These are phyloP conservation scores for Fragaria iinumae DNA, from an alignment of 306 rosid genomes.

Conservation along the genomic window DNA sequence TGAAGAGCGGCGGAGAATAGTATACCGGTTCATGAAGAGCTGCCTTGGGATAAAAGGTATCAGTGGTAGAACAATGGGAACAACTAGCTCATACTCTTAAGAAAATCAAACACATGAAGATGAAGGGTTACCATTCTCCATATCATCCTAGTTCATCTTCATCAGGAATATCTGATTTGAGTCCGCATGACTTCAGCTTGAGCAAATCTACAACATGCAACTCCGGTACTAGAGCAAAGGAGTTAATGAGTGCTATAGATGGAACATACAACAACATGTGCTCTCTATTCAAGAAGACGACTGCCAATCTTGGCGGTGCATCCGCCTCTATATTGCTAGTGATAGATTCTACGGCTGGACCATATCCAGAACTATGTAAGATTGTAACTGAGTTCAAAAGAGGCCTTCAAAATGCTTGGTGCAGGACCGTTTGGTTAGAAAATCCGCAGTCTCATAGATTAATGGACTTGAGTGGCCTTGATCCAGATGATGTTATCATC, in stretches of 20 bases:
- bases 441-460: constrained; percentile 21
- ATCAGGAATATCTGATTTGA: constrained; percentile 15
- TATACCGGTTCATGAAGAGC: constrained; percentile 35
- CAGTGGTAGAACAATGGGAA: constrained; percentile 23
- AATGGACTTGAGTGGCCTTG: constrained; percentile 14
- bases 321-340: constrained; percentile 28
- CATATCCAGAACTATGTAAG: constrained; percentile 14
- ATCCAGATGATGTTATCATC: constrained; percentile 43
- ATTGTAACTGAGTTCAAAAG: constrained; percentile 34
- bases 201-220: constrained; percentile 24
- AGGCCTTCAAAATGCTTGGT: constrained; percentile 20
- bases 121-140: constrained; percentile 1
- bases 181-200: constrained; percentile 18
- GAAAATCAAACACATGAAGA: constrained; percentile 16
- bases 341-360: constrained; percentile 32
- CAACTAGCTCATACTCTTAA: constrained; percentile 27
- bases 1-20: constrained; percentile 21
- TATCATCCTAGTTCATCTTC: constrained; percentile 18
- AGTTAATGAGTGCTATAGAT: constrained; percentile 17
- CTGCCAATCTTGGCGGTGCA: constrained; percentile 12
- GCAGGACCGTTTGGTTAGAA: constrained; percentile 67
- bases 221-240: constrained; percentile 13
- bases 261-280: constrained; percentile 19
- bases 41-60: constrained; percentile 32
- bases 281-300: constrained; percentile 30